Evolutionary conservation across 345 rosid species (phyloP), one percentile per base, ranked within the genome.

Genomic region (Eucalyptus erythrocorys): DNA sequence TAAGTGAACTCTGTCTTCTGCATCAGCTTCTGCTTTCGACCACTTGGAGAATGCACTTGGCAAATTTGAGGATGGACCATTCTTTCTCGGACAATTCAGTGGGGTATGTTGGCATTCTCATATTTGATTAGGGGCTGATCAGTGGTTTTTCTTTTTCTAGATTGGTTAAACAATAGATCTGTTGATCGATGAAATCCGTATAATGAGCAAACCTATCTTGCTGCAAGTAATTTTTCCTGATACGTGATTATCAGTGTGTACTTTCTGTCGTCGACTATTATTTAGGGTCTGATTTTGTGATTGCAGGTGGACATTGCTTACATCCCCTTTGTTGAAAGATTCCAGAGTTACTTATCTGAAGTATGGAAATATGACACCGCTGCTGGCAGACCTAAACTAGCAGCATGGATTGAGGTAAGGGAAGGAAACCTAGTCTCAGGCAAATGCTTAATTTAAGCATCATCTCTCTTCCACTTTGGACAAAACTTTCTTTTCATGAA

Each of bases 301-400:
- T 91, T 79, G 89, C 68, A 97, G 98, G 98, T 92, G 87, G 98
- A 96, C 91, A 94, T 95, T 37, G 96, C 97, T 48, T 95, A 94
- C 88, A 93, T 94, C 87, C 91, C 98, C 5, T 95, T 96, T 42
- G 89, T 94, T 32, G 98, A 98, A 88, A 94, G 96, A 91, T 93
- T 93, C 90, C 94, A 92, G 6, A 91, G 91, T 89, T 90, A 94
- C 92, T 87, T 95, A 61, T 89, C 84, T 3, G 97, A 96, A 53
- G 90, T 88, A 51, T 93, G 90, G 4, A 95, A 53, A 53, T 55
- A 55, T 55, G 61, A 55, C 61, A 55, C 24, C 61, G 24, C 30
- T 55, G 61, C 61, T 4, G 61, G 61, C 88, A 95, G 99, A 91
- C 97, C 98, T 79, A 95, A 93, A 89, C 91, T 98, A 27, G 61